Evolutionary conservation across 345 rosid species (phyloP).

Genomic region (Alliaria petiolata): DNA sequence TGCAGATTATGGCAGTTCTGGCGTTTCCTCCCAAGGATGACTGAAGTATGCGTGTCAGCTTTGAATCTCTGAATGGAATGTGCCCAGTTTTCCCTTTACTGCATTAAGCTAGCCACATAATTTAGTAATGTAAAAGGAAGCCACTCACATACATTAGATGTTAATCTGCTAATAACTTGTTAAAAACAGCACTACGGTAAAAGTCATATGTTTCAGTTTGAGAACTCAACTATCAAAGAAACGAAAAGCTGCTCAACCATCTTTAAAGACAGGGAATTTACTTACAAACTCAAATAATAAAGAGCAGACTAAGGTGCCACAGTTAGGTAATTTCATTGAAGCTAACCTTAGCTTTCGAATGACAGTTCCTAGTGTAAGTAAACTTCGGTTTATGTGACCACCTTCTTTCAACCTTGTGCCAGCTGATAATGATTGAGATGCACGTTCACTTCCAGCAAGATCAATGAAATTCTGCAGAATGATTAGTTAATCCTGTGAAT

Average conservation of each 20-base stretch:
- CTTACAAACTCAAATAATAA: background rate
- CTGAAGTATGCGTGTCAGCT: constrained; percentile 92
- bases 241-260: background rate
- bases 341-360: constrained; percentile 88
- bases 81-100: constrained; percentile 95
- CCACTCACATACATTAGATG: background rate
- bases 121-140: constrained; percentile 15
- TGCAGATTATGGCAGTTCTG: constrained; percentile 88
- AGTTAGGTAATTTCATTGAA: background rate
- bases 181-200: background rate
- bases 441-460: constrained; percentile 98
- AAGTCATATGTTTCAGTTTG: constrained; percentile 5
- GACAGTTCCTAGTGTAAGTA: constrained; percentile 90
- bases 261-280: background rate
- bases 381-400: constrained; percentile 90
- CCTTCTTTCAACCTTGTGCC: constrained; percentile 93
- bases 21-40: constrained; percentile 91
- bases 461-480: constrained; percentile 73
- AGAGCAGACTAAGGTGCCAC: constrained; percentile 9
- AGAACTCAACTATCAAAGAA: background rate
- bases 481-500: background rate
- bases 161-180: background rate
- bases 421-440: constrained; percentile 85
- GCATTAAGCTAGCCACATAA: constrained; percentile 41
- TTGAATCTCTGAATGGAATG: constrained; percentile 90